Evolutionary conservation across 345 rosid species (phyloP), one percentile per base, ranked within the genome.

Genomic region (Bruguiera parviflora): DNA sequence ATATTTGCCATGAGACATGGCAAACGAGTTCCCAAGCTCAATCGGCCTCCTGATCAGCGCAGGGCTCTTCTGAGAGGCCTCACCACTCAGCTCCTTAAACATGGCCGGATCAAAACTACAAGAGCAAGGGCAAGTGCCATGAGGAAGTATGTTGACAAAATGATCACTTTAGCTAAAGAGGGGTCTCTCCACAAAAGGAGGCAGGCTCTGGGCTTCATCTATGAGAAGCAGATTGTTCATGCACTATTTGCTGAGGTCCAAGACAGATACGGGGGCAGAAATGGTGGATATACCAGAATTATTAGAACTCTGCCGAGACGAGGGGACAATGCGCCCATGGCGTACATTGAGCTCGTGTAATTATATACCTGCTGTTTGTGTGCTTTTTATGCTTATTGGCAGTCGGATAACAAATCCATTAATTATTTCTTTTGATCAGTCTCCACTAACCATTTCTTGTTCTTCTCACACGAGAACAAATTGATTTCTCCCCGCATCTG

Each of bases 311-410:
- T 94, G 43, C 98, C 98, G 3, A 85, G 97, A 83, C 78, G 97
- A 72, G 98, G 98, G 43, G 98, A 94, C 71, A 94, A 94, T 83
- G 98, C 98, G 10, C 98, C 98, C 9, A 94, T 94, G 98, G 97
- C 98, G 0, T 94, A 84, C 67, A 88, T 91, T 70, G 98, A 93
- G 68, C 97, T 93, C 80, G 97, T 93, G 46, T 88, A 86, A 86
- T 73, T 72, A 64, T 37, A 13, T 47, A 0, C 49, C 33, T 66
- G 59, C 28, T 8, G 37, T 6, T 55, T 55, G 5, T 27, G 5
- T 55, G 59, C 24, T 22, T 55, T 5, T 55, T 25, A 25, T 22
- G 1, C 10, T 55, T 21, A 55, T 55, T 55, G 13, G 3, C 58
- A 55, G 15, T 39, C 47, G 4, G 15, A 10, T 39, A 9, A 9